Conservation (phyloP, 345 rosid species). For the Excoecaria agallocha region DNA sequence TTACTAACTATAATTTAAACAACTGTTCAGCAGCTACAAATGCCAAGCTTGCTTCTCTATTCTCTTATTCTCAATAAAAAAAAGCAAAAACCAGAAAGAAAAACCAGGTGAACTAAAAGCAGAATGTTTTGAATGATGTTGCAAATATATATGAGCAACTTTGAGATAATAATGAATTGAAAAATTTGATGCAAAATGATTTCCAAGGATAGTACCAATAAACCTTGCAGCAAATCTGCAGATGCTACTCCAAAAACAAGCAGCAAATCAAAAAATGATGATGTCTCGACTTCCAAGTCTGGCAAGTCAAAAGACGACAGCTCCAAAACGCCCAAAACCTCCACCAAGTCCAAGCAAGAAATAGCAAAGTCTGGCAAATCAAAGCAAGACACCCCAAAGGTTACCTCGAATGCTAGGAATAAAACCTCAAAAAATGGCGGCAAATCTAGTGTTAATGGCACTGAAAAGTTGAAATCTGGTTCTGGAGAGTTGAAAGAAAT, state of each 20-base stretch:
- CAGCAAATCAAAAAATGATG: constrained; percentile 47
- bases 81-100: no score
- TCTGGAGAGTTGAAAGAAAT: constrained; percentile 49
- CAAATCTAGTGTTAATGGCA: constrained; percentile 39
- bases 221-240: constrained; percentile 41
- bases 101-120: no score
- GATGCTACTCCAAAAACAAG: constrained; percentile 32
- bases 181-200: no score
- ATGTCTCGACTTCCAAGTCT: constrained; percentile 27
- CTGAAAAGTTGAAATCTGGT: constrained; percentile 48
- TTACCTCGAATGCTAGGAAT: constrained; percentile 35
- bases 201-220: constrained; percentile 43
- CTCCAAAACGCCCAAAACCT: constrained; percentile 5
- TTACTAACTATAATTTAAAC: no score
- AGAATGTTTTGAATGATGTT: no score
- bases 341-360: constrained; percentile 33
- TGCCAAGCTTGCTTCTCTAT: no score
- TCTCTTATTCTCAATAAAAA: no score
- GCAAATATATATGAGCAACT: no score
- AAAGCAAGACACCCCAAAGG: constrained; percentile 44
- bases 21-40: no score
- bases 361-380: constrained; percentile 39
- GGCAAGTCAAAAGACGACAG: constrained; percentile 37
- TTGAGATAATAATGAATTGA: no score
- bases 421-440: constrained; percentile 38